A percentile compares a stretch with the other conserved stretches of the same genome.
These are phyloP conservation scores for Pulveroboletus frians DNA, from an alignment of 768 basidiomycete species.

Conservation along the genomic window DNA sequence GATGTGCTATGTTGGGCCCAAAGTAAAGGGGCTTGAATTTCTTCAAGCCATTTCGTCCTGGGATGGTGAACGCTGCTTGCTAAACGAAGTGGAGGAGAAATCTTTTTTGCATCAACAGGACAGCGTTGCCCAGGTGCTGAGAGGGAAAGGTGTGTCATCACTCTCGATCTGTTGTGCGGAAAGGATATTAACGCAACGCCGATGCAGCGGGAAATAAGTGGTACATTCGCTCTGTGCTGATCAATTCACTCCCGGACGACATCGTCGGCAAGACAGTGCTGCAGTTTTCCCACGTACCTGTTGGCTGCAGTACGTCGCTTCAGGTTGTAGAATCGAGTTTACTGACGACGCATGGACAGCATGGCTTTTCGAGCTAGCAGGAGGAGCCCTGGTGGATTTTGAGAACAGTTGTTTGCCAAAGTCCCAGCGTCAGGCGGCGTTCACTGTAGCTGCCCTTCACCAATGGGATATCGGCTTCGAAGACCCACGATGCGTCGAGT, in stretches of 20 bases:
- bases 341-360: slow-evolving; percentile 39
- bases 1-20: slow-evolving; percentile 81
- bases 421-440: slow-evolving; percentile 71
- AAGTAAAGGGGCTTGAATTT: slow-evolving; percentile 68
- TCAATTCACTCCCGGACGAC: slow-evolving; percentile 81
- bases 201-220: slow-evolving; percentile 71
- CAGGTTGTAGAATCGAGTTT: neutral
- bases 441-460: slow-evolving; percentile 85
- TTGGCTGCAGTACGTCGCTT: slow-evolving; percentile 77
- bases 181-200: neutral
- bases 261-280: slow-evolving; percentile 78
- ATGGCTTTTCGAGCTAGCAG: slow-evolving; percentile 90
- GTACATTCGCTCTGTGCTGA: slow-evolving; percentile 85
- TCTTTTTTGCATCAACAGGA: slow-evolving; percentile 87
- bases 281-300: slow-evolving; percentile 76
- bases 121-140: slow-evolving; percentile 84
- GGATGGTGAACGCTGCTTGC: slow-evolving; percentile 80
- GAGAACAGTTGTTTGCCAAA: slow-evolving; percentile 73
- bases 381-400: slow-evolving; percentile 70
- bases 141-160: slow-evolving; percentile 61
- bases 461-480: slow-evolving; percentile 87
- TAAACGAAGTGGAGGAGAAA: slow-evolving; percentile 90
- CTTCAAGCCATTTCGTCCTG: slow-evolving; percentile 83
- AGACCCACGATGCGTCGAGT: slow-evolving; percentile 73
- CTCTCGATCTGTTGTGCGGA: neutral